Percentiles rank a stretch among this genome's conserved stretches.
Evolutionary conservation across 106 monocot genomes (phyloP).

Genomic region (Dendrobium chrysotoxum): DNA sequence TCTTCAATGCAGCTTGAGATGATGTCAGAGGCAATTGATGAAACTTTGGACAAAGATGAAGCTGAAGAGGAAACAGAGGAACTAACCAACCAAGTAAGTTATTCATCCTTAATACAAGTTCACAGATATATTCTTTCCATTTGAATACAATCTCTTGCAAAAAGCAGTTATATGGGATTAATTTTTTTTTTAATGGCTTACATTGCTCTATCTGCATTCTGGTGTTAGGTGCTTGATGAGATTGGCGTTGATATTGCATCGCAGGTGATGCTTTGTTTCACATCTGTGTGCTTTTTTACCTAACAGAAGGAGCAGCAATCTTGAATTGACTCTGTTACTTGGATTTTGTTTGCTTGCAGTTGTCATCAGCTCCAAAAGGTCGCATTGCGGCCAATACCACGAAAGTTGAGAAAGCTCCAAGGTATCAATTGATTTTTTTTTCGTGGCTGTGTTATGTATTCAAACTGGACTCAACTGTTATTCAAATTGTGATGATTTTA

Average conservation of each 20-base stretch:
- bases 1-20: constrained; percentile 67
- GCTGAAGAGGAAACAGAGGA: constrained; percentile 92
- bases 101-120: neutral
- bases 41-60: constrained; percentile 69
- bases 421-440: neutral
- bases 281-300: neutral
- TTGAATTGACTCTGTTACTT: neutral
- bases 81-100: constrained; percentile 67
- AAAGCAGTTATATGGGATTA: neutral
- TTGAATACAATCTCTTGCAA: neutral
- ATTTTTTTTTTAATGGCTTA: no score
- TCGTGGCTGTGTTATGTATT: no score
- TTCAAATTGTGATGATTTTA: neutral
- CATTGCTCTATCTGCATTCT: constrained; percentile 1
- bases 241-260: constrained; percentile 89
- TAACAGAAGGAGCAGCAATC: neutral
- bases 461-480: no score
- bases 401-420: neutral
- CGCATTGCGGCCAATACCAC: constrained; percentile 51
- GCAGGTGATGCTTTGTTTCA: constrained; percentile 40
- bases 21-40: constrained; percentile 89
- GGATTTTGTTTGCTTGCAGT: constrained; percentile 21
- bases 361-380: constrained; percentile 80
- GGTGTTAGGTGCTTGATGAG: constrained; percentile 88
- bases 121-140: neutral